Base-by-base conservation (phyloP, 352 stramenopile species). In the Globisporangium splendens region DNA sequence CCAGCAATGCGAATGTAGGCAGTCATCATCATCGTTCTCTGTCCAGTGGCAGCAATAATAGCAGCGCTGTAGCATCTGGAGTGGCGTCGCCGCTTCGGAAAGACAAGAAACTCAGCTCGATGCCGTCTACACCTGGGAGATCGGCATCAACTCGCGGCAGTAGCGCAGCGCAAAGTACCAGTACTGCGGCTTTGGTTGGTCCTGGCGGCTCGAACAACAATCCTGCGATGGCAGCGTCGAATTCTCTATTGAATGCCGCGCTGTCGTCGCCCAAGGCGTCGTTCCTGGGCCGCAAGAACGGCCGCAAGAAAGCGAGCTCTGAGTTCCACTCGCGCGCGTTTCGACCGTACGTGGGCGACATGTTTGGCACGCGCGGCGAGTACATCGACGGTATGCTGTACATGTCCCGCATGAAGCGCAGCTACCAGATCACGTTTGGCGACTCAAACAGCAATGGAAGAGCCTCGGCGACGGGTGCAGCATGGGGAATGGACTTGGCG, bases 381-480 rank as follows among this genome's bases (percentile, higher is more conserved):
- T 95, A 95, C 61, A 76, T 93, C 18, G 84, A 95, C 4, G 86
- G 86, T 3, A 88, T 93, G 78, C 50, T 95, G 13, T 95, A 95
- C 62, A 93, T 93, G 82, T 90, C 82, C 7, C 79, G 84, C 41
- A 95, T 95, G 86, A 91, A 91, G 62, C 71, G 72, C 21, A 88
- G 74, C 46, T 77, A 82, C 17, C 70, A 77, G 55, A 61, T 77
- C 17, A 69, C 73, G 5, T 74, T 76, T n/a, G 71, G 74, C 4
- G 54, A 50, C 14, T 15, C 13, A 28, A 62, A 0, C 47, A 50
- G 1, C 17, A 43, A 44, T 41, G 50, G n/a, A 66, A 60, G 15
- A 62, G 1, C 50, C 66, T 33, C 60, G 62, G 64, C 49, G 63
- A 47, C 15, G 8, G 70, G 56, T 28, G 20, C 41, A n/a, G 42